Conservation (phyloP, 306 rosid species). For the Prunus persica region DNA sequence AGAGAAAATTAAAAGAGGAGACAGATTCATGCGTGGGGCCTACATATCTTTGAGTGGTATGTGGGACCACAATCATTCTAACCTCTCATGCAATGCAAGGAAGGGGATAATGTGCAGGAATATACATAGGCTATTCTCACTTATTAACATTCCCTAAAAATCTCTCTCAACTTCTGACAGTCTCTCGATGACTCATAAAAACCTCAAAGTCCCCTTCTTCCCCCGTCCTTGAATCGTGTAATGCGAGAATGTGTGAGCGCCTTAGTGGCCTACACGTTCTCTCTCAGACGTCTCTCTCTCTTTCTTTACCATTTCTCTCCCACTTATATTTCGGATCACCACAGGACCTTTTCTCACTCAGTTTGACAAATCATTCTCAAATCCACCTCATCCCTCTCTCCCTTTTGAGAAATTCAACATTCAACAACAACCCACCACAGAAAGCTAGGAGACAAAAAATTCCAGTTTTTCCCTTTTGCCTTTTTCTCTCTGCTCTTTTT, state of each 20-base stretch:
- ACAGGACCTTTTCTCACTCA: slow-evolving; percentile 30
- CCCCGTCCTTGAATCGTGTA: not conserved
- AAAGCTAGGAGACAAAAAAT: slow-evolving; percentile 22
- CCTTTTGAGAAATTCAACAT: slow-evolving; percentile 26
- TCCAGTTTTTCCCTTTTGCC: slow-evolving; percentile 11
- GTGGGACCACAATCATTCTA: not conserved
- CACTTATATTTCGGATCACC: slow-evolving; percentile 61
- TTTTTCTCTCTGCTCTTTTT: not conserved
- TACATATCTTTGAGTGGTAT: not conserved
- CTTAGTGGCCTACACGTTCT: slow-evolving; percentile 28
- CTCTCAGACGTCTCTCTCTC: not conserved
- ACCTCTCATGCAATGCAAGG: not conserved
- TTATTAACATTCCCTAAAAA: not conserved
- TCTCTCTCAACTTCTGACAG: not conserved
- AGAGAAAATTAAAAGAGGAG: not conserved
- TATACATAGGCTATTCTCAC: not conserved
- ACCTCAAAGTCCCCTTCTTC: no score
- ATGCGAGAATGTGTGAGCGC: slow-evolving; percentile 1
- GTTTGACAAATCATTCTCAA: not conserved
- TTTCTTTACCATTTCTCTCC: not conserved
- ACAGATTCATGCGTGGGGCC: not conserved
- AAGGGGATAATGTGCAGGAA: not conserved
- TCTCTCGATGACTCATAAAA: no score
- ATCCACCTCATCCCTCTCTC: not conserved
- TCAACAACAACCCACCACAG: slow-evolving; percentile 38